Conservation (phyloP, 805 yeast species). For the Suhomyces kilbournensis region DNA sequence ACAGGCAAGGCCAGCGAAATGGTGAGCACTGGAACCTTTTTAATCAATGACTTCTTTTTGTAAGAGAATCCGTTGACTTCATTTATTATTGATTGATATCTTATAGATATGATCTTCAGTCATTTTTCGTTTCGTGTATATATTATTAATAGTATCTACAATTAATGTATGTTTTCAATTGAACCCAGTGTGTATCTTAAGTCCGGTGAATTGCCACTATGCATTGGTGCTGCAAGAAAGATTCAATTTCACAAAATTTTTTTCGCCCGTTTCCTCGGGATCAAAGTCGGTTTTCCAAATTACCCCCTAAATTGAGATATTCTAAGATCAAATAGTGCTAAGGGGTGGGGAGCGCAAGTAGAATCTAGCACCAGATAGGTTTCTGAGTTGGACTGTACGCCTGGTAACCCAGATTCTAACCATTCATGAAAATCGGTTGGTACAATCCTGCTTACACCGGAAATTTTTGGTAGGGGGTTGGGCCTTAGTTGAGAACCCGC, state of each 20-base stretch:
- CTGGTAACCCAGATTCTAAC: not conserved
- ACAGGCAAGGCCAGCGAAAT: slow-evolving; percentile 44
- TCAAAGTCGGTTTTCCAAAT: not conserved
- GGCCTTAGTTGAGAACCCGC: not conserved
- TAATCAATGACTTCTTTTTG: slow-evolving; percentile 43
- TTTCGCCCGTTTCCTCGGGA: not conserved
- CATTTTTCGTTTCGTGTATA: not conserved
- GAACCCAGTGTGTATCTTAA: too few relatives aligned
- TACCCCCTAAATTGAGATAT: not conserved
- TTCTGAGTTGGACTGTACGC: not conserved
- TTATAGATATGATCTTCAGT: not conserved
- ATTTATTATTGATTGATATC: not conserved
- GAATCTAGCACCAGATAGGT: not conserved
- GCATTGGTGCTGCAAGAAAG: not conserved
- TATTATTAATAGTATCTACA: not conserved
- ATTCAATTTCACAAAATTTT: not conserved
- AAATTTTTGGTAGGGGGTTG: not conserved
- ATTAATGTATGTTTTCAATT: not conserved
- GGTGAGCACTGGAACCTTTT: slow-evolving; percentile 40
- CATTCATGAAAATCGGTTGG: not conserved
- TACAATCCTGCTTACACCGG: not conserved
- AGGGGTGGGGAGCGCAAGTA: not conserved
- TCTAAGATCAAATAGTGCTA: not conserved
- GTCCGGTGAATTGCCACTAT: too few relatives aligned
- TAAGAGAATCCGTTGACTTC: slow-evolving; percentile 11